These are phyloP conservation scores for Candida nemodendra DNA, from an alignment of 805 yeast genomes.

Conservation along the genomic window DNA sequence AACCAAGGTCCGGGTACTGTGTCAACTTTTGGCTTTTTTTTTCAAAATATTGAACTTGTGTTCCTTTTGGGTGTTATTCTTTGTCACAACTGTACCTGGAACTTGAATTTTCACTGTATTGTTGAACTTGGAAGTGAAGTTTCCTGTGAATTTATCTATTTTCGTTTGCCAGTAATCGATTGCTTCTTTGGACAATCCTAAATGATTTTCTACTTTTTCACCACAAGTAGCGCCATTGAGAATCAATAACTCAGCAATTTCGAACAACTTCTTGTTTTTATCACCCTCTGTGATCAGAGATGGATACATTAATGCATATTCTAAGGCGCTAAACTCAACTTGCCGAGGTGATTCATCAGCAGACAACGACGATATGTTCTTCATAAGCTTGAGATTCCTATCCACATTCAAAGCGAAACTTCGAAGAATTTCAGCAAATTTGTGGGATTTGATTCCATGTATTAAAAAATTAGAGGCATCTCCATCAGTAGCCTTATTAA, in stretches of 20 bases:
- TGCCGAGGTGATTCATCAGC: background rate
- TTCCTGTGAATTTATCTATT: slow-evolving; percentile 33
- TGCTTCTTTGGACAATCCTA: slow-evolving; percentile 48
- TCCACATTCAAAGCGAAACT: slow-evolving; percentile 50
- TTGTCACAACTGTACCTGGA: background rate
- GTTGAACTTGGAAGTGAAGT: slow-evolving; percentile 7
- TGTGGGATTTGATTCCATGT: slow-evolving; percentile 52
- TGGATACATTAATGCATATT: slow-evolving; percentile 51
- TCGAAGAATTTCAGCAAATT: slow-evolving; percentile 42
- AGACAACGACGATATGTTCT: slow-evolving; percentile 1
- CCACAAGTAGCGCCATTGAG: slow-evolving; percentile 56
- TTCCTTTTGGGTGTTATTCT: slow-evolving; percentile 6
- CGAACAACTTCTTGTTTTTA: slow-evolving; percentile 36
- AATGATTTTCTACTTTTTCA: slow-evolving; percentile 29
- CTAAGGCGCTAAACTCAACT: slow-evolving; percentile 36
- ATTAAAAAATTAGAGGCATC: slow-evolving; percentile 37
- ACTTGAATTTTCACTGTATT: slow-evolving; percentile 2
- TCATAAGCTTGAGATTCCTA: slow-evolving; percentile 39
- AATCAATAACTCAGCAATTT: slow-evolving; percentile 53
- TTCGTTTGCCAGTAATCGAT: slow-evolving; percentile 51
- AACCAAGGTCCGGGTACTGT: background rate
- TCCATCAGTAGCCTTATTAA: slow-evolving; percentile 18
- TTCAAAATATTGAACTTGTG: slow-evolving; percentile 27
- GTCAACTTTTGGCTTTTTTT: slow-evolving; percentile 19
- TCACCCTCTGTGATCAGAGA: slow-evolving; percentile 11